Evolutionary conservation across 345 rosid genomes (phyloP), one percentile per base, ranked within the genome.

Genomic region (Cardamine resedifolia): DNA sequence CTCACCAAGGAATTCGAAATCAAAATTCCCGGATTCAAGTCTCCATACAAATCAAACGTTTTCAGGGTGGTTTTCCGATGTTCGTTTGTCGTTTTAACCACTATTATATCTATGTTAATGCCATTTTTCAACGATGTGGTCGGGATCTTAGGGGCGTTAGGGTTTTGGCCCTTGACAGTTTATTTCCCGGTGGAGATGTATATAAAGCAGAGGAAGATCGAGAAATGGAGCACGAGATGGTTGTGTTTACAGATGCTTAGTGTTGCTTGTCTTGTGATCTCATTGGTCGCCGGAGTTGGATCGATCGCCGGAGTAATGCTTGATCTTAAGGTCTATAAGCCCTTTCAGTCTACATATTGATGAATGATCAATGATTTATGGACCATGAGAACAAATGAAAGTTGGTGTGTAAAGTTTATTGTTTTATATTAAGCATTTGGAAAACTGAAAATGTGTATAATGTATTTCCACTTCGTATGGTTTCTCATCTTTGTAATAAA

Each of bases 171-270:
- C 3, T 66, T 89, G 64, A 86, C 90, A 0, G 95, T 89, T 64
- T 88, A 86, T 27, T 87, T 89, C 55, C 92, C 96, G 14, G 84
- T 89, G n/a, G 91, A 89, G 83, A 87, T 89, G 92, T 89, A 87
- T 71, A 83, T 87, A 4, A 73, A 67, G 28, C 88, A 84, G 64
- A 84, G 74, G 84, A 78, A 74, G 74, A 70, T 89, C 11, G 84
- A 79, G 59, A 89, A 80, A 56, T 85, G 92, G 90, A 80, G 89
- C 79, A 70, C 78, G 20, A 89, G 78, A 64, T 89, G 96, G 96
- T 50, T 87, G 6, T 79, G 82, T 68, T 83, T 87, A 31, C 83
- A 85, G 70, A 74, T 81, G 44, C 73, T 89, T 20, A 87, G 90
- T 51, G 24, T 23, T 58, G 79, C 85, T 36, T 89, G 96, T 70